A percentile compares a stretch with the other conserved stretches of the same genome.
Evolutionary conservation across 1,284 basidiomycete genomes (phyloP).

Genomic region (Neolentinus lepideus): DNA sequence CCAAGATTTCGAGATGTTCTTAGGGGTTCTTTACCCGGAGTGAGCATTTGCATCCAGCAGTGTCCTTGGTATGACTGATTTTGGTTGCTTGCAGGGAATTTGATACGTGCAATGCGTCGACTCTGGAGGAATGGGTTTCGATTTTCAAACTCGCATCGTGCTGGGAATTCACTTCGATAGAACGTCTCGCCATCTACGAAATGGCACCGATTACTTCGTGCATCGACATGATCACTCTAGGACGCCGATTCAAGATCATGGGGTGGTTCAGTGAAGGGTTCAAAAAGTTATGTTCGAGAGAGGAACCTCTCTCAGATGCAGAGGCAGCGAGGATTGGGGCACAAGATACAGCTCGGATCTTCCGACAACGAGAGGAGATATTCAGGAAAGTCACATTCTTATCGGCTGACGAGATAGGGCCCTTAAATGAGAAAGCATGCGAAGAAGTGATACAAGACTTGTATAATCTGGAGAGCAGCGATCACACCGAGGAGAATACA

Average conservation of each 20-base stretch:
- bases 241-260: neutral
- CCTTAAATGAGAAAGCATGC: too few relatives aligned
- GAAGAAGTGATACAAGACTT: too few relatives aligned
- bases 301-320: neutral
- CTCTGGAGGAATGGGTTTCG: neutral
- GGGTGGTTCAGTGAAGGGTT: neutral
- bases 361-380: too few relatives aligned
- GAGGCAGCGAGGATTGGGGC: neutral
- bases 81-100: neutral
- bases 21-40: neutral
- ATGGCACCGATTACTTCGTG: neutral
- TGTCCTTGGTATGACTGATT: neutral
- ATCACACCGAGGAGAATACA: too few relatives aligned
- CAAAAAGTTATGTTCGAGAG: neutral
- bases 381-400: too few relatives aligned
- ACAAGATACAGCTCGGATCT: neutral
- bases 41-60: slow-evolving; percentile 3
- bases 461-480: too few relatives aligned
- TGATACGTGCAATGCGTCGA: neutral
- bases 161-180: neutral
- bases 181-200: slow-evolving; percentile 1
- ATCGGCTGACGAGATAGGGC: too few relatives aligned
- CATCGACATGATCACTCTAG: neutral
- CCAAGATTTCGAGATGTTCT: neutral
- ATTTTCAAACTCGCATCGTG: neutral